These are phyloP conservation scores for Circinella umbellata DNA, from an alignment of 371 early-diverging fungal species.

Conservation along the genomic window DNA sequence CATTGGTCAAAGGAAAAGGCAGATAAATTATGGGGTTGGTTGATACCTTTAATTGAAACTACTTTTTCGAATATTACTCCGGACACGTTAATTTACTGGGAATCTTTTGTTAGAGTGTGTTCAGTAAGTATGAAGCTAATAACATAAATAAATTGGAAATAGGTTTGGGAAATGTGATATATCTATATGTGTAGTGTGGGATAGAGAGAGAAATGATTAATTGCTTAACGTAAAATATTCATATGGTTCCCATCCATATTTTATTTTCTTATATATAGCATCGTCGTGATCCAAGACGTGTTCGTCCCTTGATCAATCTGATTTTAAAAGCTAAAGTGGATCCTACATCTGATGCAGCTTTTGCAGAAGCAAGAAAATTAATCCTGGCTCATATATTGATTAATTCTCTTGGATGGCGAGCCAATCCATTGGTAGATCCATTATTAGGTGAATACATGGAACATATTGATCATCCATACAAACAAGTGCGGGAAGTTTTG, in stretches of 20 bases:
- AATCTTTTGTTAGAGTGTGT: slow-evolving; percentile 60
- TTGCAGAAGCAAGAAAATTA: slow-evolving; percentile 82
- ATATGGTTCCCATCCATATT: neutral
- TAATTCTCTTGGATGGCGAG: slow-evolving; percentile 71
- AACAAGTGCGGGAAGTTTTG: slow-evolving; percentile 85
- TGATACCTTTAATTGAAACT: slow-evolving; percentile 55
- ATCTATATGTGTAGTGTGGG: too few species aligned
- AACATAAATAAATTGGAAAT: too few species aligned
- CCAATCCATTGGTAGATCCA: slow-evolving; percentile 46
- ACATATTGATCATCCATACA: slow-evolving; percentile 80
- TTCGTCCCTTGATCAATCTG: slow-evolving; percentile 70
- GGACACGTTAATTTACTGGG: slow-evolving; percentile 81
- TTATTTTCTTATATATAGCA: slow-evolving; percentile 23
- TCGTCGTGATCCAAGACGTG: slow-evolving; percentile 84
- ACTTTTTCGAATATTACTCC: slow-evolving; percentile 64
- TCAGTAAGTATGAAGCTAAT: slow-evolving; percentile 32
- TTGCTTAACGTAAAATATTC: neutral
- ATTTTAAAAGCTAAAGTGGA: slow-evolving; percentile 75
- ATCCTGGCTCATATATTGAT: slow-evolving; percentile 65
- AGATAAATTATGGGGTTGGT: slow-evolving; percentile 66
- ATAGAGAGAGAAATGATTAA: too few species aligned
- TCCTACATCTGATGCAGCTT: slow-evolving; percentile 79
- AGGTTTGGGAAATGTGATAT: too few species aligned
- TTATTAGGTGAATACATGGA: slow-evolving; percentile 59
- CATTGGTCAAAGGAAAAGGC: slow-evolving; percentile 70